Evolutionary conservation across 768 basidiomycete species (phyloP).

Genomic region (Tylopilus rubrobrunneus): DNA sequence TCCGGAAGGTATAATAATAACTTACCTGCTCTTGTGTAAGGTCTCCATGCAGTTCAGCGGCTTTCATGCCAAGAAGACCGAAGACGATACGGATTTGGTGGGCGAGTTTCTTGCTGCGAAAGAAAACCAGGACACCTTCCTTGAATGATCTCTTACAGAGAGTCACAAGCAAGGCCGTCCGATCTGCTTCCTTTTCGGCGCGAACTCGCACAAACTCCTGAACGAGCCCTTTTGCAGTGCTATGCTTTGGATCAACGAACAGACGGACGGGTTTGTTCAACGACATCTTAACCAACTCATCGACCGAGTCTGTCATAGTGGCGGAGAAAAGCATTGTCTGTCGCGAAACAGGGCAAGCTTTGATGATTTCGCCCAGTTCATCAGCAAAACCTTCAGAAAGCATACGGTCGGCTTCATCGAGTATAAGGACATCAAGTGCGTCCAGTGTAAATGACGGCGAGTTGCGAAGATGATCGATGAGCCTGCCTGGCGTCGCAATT

Average conservation of each 20-base stretch:
- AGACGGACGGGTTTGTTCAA: slow-evolving; percentile 89
- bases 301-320: slow-evolving; percentile 97
- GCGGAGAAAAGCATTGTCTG: slow-evolving; percentile 99
- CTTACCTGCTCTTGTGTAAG: slow-evolving; percentile 91
- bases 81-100: slow-evolving; percentile 97
- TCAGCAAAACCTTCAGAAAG: slow-evolving; percentile 93
- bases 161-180: slow-evolving; percentile 70
- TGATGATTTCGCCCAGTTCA: slow-evolving; percentile 91
- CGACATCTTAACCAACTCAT: slow-evolving; percentile 89
- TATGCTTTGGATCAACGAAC: slow-evolving; percentile 92
- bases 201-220: slow-evolving; percentile 96
- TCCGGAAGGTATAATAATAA: slow-evolving; percentile 1
- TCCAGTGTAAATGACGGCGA: slow-evolving; percentile 92
- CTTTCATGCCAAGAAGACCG: slow-evolving; percentile 80
- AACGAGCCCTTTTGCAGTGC: slow-evolving; percentile 76
- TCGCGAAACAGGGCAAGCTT: slow-evolving; percentile 78
- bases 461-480: slow-evolving; percentile 97
- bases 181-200: slow-evolving; percentile 71
- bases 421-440: slow-evolving; percentile 86
- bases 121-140: slow-evolving; percentile 83
- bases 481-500: slow-evolving; percentile 94
- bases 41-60: slow-evolving; percentile 93
- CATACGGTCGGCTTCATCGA: slow-evolving; percentile 99
- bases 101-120: slow-evolving; percentile 94
- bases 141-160: slow-evolving; percentile 89